Evolutionary conservation across 139 green algal species (phyloP), one percentile per base, ranked within the genome.

Genomic region (Yamagishiella unicocca): DNA sequence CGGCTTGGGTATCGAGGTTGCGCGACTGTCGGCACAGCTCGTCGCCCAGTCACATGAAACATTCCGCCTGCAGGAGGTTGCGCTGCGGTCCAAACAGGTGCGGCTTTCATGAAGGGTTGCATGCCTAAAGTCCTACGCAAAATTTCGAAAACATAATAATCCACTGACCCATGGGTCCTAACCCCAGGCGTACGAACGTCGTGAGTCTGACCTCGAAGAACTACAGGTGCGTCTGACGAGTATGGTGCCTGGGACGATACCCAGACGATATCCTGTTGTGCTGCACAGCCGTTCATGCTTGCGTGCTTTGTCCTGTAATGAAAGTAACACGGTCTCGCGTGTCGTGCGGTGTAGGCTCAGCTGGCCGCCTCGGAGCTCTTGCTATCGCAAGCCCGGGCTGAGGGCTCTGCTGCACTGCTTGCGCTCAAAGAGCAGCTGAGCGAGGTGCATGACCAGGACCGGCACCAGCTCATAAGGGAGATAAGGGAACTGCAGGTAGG

Each of bases 201-300:
- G 82, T 1, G 85, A 93, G 78, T 82, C 92, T 19, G 90, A 94
- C 27, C 72, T 90, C 9, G 25, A 76, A 8, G 92, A 95, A 72
- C 84, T 92, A 2, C 78, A 85, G 61, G 78, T 85, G 9, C 10
- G 72, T 35, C 64, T 35, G 10, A 10, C 22, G 61, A 7, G n/a
- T n/a, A n/a, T n/a, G n/a, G n/a, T n/a, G n/a, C n/a, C n/a, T n/a
- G n/a, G n/a, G n/a, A n/a, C n/a, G n/a, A n/a, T n/a, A n/a, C n/a
- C n/a, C n/a, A n/a, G n/a, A n/a, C n/a, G n/a, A n/a, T n/a, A n/a
- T n/a, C n/a, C n/a, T n/a, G n/a, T n/a, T n/a, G n/a, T n/a, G n/a
- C n/a, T n/a, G n/a, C n/a, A n/a, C n/a, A n/a, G n/a, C n/a, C n/a
- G n/a, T n/a, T n/a, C n/a, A n/a, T n/a, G n/a, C n/a, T n/a, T n/a